Base-by-base conservation (phyloP, 2,329 filamentous ascomycete genomes). In the Fusarium nodosum region DNA sequence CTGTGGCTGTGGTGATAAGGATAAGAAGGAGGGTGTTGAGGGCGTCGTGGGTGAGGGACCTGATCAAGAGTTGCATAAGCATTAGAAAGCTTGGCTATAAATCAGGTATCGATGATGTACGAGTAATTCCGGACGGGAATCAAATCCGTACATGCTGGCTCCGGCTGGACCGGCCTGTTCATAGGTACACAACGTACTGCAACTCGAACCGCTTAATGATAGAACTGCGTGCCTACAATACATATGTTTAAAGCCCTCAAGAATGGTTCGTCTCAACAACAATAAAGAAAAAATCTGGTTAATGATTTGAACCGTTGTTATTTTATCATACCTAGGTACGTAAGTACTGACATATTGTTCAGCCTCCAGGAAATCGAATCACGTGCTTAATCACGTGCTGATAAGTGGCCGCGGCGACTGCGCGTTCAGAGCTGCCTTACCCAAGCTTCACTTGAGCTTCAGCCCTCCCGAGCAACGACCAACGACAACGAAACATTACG, bases 1-100 rank as follows among this genome's bases (percentile, higher is more conserved):
- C 75, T 92, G 90, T 74, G 90, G 90, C 1, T 92, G 90, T 73
- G 89, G 88, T 16, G 89, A 91, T n/a, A 88, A 89, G 64, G 83
- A 84, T 20, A 82, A 83, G 72, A 81, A 84, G 67, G 74, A 75
- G 60, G 74, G 75, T 18, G 57, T 48, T 67, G 48, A 77, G 68
- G 62, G 59, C 60, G 62, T 60, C 13, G 60, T 67, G 52, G 60
- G 51, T 5, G 61, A 69, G 42, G 60, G 60, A 28, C 55, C 67
- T 13, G 71, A 68, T 13, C 62, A 59, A 9, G 47, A 71, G 50
- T 51, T 73, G 26, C 73, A 75, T 34, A 73, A 72, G 51, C 65
- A 73, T 52, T 72, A 36, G 57, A 28, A 45, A 15, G n/a, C 11
- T 47, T 39, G 24, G 20, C 24, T 11, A 12, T 44, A 26, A 34